Evolutionary conservation across 176 grass and related monocot species (phyloP).

Genomic region (Juncus effusus): DNA sequence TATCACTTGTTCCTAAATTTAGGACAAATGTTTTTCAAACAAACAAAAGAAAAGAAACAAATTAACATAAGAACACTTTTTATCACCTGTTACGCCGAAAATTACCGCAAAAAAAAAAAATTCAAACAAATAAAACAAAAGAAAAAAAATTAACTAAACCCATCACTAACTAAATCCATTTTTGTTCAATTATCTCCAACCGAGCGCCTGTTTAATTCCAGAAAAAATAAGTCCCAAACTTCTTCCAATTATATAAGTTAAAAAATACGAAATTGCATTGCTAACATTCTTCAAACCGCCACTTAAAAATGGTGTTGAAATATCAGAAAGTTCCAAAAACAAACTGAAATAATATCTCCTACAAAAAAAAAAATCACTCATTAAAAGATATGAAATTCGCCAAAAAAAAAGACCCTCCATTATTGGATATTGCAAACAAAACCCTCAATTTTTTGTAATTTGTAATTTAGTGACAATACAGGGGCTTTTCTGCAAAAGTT

Average conservation of each 20-base stretch:
- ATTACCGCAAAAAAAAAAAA: not conserved
- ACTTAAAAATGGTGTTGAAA: conserved; percentile 60
- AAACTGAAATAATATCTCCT: conserved; percentile 98
- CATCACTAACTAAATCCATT: not conserved
- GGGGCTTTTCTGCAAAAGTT: not conserved
- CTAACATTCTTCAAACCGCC: conserved; percentile 52
- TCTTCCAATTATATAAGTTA: conserved; percentile 90
- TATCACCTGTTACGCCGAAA: no score
- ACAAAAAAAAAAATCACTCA: conserved; percentile 26
- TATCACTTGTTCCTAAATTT: no score
- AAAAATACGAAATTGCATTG: conserved; percentile 72
- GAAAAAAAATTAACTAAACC: not conserved
- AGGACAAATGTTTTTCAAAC: no score
- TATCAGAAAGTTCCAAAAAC: conserved; percentile 80
- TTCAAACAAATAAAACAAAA: not conserved
- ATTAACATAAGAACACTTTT: no score
- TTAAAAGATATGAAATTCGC: not conserved
- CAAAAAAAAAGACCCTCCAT: not conserved
- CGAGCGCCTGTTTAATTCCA: conserved; percentile 73
- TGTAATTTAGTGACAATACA: no score
- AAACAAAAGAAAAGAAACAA: no score
- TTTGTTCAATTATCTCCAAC: conserved; percentile 59
- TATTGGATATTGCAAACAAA: not conserved
- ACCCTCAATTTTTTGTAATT: not conserved
- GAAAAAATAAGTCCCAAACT: conserved; percentile 89